Conservation (phyloP, 768 basidiomycete species). For the Xerocomellus dryophilus region DNA sequence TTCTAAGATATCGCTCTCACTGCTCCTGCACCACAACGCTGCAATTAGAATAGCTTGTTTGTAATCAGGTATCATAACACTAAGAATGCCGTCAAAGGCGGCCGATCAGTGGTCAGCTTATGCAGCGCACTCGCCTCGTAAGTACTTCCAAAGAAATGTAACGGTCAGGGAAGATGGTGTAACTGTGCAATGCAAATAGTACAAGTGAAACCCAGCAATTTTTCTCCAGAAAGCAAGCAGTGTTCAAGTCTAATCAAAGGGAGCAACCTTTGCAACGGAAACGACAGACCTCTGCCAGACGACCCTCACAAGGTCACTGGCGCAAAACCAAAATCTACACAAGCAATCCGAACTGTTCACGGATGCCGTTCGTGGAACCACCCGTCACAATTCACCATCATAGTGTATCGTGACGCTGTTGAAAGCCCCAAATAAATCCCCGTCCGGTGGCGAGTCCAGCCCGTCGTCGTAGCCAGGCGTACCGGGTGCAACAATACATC, state of each 20-base stretch:
- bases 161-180: slow-evolving; percentile 15
- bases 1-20: slow-evolving; percentile 4
- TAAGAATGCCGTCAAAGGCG: slow-evolving; percentile 21
- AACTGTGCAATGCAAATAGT: slow-evolving; percentile 33
- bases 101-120: slow-evolving; percentile 21
- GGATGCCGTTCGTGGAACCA: background rate
- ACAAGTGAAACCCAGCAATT: slow-evolving; percentile 29
- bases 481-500: slow-evolving; percentile 33
- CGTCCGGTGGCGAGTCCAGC: slow-evolving; percentile 42
- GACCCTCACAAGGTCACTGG: slow-evolving; percentile 1
- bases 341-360: slow-evolving; percentile 1
- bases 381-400: slow-evolving; percentile 58
- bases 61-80: slow-evolving; percentile 33
- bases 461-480: slow-evolving; percentile 45
- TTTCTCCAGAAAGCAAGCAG: slow-evolving; percentile 23
- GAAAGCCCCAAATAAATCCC: slow-evolving; percentile 83
- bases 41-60: slow-evolving; percentile 31
- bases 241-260: slow-evolving; percentile 20
- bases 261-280: slow-evolving; percentile 9
- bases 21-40: background rate
- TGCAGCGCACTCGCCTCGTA: slow-evolving; percentile 18
- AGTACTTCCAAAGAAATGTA: slow-evolving; percentile 25
- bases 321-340: slow-evolving; percentile 7
- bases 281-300: slow-evolving; percentile 17
- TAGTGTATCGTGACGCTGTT: slow-evolving; percentile 86